Evolutionary conservation across 257 asterid genomes (phyloP).

Genomic region (Parsonsia alboflavescens): DNA sequence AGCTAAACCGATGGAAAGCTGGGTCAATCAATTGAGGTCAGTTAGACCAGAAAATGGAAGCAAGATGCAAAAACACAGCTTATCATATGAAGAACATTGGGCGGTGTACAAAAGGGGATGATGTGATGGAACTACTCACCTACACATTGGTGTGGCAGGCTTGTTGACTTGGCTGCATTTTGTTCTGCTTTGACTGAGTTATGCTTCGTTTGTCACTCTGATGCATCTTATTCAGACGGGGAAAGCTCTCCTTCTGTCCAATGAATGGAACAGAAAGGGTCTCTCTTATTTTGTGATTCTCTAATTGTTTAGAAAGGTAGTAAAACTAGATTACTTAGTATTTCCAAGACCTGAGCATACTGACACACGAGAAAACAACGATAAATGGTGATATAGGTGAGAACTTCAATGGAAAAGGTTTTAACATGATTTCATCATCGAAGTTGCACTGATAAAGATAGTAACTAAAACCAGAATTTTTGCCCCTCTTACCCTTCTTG

Average conservation of each 20-base stretch:
- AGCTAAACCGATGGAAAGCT: not conserved
- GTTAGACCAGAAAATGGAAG: not conserved
- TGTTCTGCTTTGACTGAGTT: too few relatives aligned
- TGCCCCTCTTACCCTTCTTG: not conserved
- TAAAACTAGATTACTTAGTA: not conserved
- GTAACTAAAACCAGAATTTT: not conserved
- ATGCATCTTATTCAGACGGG: not conserved
- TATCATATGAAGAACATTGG: not conserved
- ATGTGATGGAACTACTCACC: not conserved
- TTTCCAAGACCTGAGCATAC: not conserved
- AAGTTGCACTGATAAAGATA: too few relatives aligned
- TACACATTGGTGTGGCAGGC: conserved; percentile 8
- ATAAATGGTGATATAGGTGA: too few relatives aligned
- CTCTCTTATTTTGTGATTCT: not conserved
- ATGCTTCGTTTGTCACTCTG: too few relatives aligned
- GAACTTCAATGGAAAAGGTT: too few relatives aligned
- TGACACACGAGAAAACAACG: not conserved
- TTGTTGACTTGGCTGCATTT: too few relatives aligned
- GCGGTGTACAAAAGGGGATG: too few relatives aligned
- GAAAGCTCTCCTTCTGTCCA: too few relatives aligned
- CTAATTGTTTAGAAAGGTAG: not conserved
- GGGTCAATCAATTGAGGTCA: not conserved
- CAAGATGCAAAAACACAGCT: not conserved
- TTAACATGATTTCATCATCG: too few relatives aligned
- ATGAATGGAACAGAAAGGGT: not conserved